Percentiles rank a stretch among this genome's conserved stretches.
These are phyloP conservation scores for Bodo saltans DNA, from an alignment of 78 protist species.

Conservation along the genomic window DNA sequence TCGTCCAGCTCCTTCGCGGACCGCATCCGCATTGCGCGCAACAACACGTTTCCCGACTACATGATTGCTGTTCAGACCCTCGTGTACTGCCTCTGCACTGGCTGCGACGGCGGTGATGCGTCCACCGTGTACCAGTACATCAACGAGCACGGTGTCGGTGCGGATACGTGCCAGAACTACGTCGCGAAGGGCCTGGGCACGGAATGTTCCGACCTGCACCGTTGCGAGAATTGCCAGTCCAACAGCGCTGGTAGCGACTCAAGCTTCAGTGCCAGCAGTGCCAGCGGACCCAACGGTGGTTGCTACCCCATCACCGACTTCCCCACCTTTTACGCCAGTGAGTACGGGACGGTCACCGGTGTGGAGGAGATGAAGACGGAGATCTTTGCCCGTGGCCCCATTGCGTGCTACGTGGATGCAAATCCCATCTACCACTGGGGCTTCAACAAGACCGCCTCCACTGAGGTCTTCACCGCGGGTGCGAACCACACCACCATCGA, in stretches of 20 bases:
- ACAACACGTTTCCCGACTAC: constrained; percentile 36
- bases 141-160: constrained; percentile 52
- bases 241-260: too few species aligned
- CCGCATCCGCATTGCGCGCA: constrained; percentile 43
- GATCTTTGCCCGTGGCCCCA: constrained; percentile 21
- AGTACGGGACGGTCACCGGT: background rate
- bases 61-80: constrained; percentile 43
- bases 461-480: constrained; percentile 38
- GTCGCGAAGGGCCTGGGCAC: constrained; percentile 29
- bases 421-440: constrained; percentile 17
- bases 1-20: constrained; percentile 42
- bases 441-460: background rate
- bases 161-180: constrained; percentile 64
- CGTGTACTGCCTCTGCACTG: constrained; percentile 54
- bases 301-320: constrained; percentile 59
- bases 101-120: constrained; percentile 71
- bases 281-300: constrained; percentile 55
- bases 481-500: constrained; percentile 39
- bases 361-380: constrained; percentile 20
- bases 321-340: constrained; percentile 43
- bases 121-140: constrained; percentile 43
- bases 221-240: constrained; percentile 72
- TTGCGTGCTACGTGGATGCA: constrained; percentile 46
- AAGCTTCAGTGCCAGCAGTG: too few species aligned
- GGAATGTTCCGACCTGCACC: constrained; percentile 52